Evolutionary conservation across 2,329 filamentous ascomycete genomes (phyloP), one percentile per base, ranked within the genome.

Genomic region (Zalaria sp.): DNA sequence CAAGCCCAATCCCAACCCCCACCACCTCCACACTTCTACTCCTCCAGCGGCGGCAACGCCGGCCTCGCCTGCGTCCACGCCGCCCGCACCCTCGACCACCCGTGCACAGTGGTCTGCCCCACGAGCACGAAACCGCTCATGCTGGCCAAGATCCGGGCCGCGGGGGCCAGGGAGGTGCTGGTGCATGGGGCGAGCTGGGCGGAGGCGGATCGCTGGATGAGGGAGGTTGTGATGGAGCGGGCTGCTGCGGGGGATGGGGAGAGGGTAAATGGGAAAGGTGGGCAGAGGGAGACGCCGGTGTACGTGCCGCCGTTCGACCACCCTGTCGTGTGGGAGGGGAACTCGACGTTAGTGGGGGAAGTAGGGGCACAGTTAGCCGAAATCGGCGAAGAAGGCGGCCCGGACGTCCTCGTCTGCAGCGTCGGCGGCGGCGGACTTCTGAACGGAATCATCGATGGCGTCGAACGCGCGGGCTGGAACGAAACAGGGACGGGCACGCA

Each of bases 401-500:
- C 83, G 3, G 79, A 87, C 52, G 81, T 71, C 3, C 68, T 93
- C 8, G 72, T 91, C 36, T 89, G 83, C 60, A 81, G 72, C 44
- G 83, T 88, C 32, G 86, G 86, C 5, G 86, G 86, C 6, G 86
- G 86, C 10, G 85, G 86, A 0, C 63, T 93, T 25, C 70, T 93
- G 40, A 83, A 80, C 53, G 86, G 86, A 4, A 63, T 93, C 43
- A 75, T 83, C 61, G 68, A 79, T 55, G 83, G 81, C 6, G 65
- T 88, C 25, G 71, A 79, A 52, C 59, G 64, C 45, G 47, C 57
- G 5, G 51, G 51, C 18, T 56, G 57, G 47, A n/a, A n/a, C n/a
- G n/a, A n/a, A n/a, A n/a, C n/a, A n/a, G n/a, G n/a, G n/a, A n/a
- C n/a, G n/a, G n/a, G n/a, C n/a, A n/a, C n/a, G n/a, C n/a, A n/a